phyloP scores from a whole-genome alignment of 306 rosid species.

The Prunus armeniaca region DNA sequence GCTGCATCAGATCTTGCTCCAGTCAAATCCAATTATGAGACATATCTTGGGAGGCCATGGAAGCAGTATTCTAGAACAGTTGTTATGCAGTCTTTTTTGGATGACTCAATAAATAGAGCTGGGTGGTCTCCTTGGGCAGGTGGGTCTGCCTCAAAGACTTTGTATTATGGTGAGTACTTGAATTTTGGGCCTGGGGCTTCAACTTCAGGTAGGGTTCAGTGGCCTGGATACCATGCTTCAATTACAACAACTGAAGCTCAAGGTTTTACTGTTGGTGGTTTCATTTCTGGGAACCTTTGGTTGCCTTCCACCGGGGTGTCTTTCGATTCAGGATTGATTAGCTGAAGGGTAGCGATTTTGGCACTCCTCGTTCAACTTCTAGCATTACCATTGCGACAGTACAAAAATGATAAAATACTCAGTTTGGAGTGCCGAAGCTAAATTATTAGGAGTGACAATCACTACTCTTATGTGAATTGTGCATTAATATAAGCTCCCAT shows the following conservation, averaged over 20 bases:
- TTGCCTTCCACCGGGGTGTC: constrained; percentile 41
- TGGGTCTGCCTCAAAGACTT: constrained; percentile 5
- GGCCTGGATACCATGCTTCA: constrained; percentile 30
- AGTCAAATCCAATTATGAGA: constrained; percentile 1
- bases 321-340: constrained; percentile 27
- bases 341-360: neutral
- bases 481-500: neutral
- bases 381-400: neutral
- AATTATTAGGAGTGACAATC: too few species aligned
- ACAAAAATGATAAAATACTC: too few species aligned
- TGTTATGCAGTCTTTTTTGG: constrained; percentile 30
- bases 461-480: constrained; percentile 22
- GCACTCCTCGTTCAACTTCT: too few species aligned
- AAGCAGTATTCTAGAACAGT: constrained; percentile 37
- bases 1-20: constrained; percentile 30
- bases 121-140: constrained; percentile 45
- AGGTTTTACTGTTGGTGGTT: constrained; percentile 29
- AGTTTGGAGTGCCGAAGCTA: neutral
- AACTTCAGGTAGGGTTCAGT: constrained; percentile 23
- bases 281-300: constrained; percentile 35
- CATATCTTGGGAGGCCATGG: constrained; percentile 43
- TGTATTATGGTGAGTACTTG: constrained; percentile 30
- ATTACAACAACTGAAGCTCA: constrained; percentile 25
- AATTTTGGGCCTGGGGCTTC: constrained; percentile 38
- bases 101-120: constrained; percentile 14